phyloP scores from a whole-genome alignment of 441 rosid species.

The Isatis lusitanica region DNA sequence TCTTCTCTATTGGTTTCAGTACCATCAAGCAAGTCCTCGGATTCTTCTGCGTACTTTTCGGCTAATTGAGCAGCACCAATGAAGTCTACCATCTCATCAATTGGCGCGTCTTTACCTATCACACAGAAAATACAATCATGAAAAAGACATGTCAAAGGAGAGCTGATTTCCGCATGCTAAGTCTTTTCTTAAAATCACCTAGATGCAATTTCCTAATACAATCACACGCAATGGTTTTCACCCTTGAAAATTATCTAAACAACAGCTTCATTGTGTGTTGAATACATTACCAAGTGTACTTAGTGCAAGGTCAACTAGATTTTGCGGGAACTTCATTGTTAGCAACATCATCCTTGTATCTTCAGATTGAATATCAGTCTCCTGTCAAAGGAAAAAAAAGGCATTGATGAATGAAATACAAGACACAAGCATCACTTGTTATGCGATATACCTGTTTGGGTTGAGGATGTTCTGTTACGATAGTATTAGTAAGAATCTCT shows the following conservation, averaged over 20 bases:
- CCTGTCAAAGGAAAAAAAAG: slow-evolving; percentile 44
- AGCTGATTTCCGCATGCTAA: background rate
- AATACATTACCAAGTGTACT: slow-evolving; percentile 66
- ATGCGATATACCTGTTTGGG: slow-evolving; percentile 26
- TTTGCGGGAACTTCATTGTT: slow-evolving; percentile 65
- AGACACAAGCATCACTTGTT: background rate
- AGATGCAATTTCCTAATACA: background rate
- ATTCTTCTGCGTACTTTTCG: slow-evolving; percentile 48
- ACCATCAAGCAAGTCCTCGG: slow-evolving; percentile 34
- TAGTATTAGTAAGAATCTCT: slow-evolving; percentile 51
- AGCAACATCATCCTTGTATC: slow-evolving; percentile 54
- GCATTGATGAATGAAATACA: background rate
- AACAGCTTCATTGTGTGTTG: background rate
- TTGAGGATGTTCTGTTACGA: slow-evolving; percentile 14
- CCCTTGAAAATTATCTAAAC: background rate
- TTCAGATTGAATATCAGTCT: slow-evolving; percentile 53
- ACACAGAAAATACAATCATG: background rate
- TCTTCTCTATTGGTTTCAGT: slow-evolving; percentile 3
- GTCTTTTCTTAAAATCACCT: background rate
- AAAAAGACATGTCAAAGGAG: slow-evolving; percentile 1
- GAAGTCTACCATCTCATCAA: background rate
- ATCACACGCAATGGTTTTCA: background rate
- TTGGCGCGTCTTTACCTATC: background rate
- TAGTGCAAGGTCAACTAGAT: slow-evolving; percentile 71
- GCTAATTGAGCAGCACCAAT: slow-evolving; percentile 78